A percentile compares a stretch with the other conserved stretches of the same genome.
Conservation (phyloP, 2,329 filamentous ascomycete species). For the Dactylonectria macrodidyma region DNA sequence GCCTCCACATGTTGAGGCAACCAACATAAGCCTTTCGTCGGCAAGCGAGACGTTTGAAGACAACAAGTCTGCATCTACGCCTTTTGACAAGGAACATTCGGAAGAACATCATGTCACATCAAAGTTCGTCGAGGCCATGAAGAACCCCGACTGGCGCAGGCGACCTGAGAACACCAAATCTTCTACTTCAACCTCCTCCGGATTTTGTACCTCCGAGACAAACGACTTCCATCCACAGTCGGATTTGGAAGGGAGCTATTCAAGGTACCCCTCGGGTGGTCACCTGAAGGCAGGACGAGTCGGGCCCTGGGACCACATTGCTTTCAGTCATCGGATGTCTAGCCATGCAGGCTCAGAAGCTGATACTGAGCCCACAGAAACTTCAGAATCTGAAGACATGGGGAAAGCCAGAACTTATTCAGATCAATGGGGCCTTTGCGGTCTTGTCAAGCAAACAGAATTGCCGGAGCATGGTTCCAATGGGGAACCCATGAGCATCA, state of each 20-base stretch:
- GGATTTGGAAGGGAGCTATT: background rate
- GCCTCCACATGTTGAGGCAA: conserved; percentile 18
- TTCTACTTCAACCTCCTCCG: conserved; percentile 25
- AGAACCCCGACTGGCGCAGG: conserved; percentile 54
- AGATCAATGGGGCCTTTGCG: conserved; percentile 26
- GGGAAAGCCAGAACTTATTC: background rate
- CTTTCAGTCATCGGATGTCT: conserved; percentile 17
- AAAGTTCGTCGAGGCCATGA: conserved; percentile 52
- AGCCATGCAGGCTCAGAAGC: conserved; percentile 24
- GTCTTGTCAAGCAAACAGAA: conserved; percentile 23
- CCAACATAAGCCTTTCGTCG: conserved; percentile 17
- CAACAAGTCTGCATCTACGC: conserved; percentile 11
- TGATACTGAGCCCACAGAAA: conserved; percentile 13
- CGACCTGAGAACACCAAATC: conserved; percentile 38
- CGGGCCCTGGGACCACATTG: conserved; percentile 24
- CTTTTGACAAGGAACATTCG: conserved; percentile 29
- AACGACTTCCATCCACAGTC: background rate
- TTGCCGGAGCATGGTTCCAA: conserved; percentile 13
- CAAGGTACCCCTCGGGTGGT: background rate
- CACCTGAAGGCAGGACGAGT: background rate
- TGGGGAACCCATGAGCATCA: conserved; percentile 33
- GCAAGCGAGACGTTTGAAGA: conserved; percentile 36
- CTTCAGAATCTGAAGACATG: background rate
- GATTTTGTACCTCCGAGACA: conserved; percentile 10
- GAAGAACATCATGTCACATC: conserved; percentile 39